Base-by-base conservation (phyloP, 495 filamentous ascomycete species). In the Xylaria castorea region DNA sequence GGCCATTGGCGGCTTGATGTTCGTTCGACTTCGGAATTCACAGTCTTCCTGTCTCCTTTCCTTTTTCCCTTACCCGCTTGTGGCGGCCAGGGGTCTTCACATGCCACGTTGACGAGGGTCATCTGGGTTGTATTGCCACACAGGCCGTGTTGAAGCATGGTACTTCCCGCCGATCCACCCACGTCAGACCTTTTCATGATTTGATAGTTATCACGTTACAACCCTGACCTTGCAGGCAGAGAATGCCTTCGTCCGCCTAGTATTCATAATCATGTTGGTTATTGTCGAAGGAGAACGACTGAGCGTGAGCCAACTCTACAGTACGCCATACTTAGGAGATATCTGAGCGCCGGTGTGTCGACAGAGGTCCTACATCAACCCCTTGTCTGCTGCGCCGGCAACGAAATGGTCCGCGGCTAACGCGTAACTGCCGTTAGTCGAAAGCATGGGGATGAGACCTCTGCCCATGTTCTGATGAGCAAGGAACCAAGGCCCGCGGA, bases 81-180 rank as follows among this genome's bases (percentile, higher is more conserved):
- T 65, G 42, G 60, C 69, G 69, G 69, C 60, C 36, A 8, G 57
- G 38, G 44, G 18, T 12, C 11, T 70, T n/a, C 22, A 70, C 32
- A 70, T 63, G 57, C 32, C 68, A 70, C 58, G 32, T 63, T 70
- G 68, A 50, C 32, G 68, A 70, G 32, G 27, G 53, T 57, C 53
- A 57, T n/a, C 42, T 71, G 48, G 60, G 69, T 65, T 65, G 69
- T 71, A 71, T 65, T 71, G 69, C 38, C 57, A 62, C 68, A 62
- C 34, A 51, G 40, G 55, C 32, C 42, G 58, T 57, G 48, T 57
- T 60, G 20, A 65, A 65, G 57, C n/a, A 71, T 71, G 60, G 60
- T 48, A 57, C 44, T 53, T 65, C 50, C 44, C 22, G 57, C 66
- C 42, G 51, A 69, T 65, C 58, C 60, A 71, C 50, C 22, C 36